A percentile compares a stretch with the other conserved stretches of the same genome.
Evolutionary conservation across 331 rosid genomes (phyloP).

Genomic region (Quercus tomentella): DNA sequence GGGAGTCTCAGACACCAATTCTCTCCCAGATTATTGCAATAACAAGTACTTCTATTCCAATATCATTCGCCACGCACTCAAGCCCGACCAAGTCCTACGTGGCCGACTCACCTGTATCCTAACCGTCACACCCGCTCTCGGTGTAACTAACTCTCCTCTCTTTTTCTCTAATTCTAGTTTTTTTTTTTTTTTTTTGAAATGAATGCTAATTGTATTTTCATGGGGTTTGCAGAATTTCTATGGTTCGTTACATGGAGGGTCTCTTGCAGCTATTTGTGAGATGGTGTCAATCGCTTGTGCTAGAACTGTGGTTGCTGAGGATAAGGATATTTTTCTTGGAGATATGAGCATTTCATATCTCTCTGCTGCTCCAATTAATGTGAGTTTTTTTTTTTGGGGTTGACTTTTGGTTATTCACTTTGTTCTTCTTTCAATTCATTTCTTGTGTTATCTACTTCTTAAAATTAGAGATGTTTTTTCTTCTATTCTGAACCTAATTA

Average conservation of each 20-base stretch:
- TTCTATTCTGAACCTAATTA: no score
- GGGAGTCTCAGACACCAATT: constrained; percentile 4
- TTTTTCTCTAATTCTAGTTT: background rate
- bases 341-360: constrained; percentile 76
- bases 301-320: constrained; percentile 58
- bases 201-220: constrained; percentile 3
- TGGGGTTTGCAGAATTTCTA: constrained; percentile 57
- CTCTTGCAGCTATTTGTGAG: constrained; percentile 61
- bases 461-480: no score
- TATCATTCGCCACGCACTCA: constrained; percentile 30
- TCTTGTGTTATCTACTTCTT: background rate
- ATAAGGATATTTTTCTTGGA: constrained; percentile 72
- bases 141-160: constrained; percentile 15
- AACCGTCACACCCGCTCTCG: constrained; percentile 37
- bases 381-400: constrained; percentile 28
- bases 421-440: background rate
- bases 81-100: constrained; percentile 26
- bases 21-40: constrained; percentile 39
- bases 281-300: constrained; percentile 62
- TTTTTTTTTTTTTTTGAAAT: background rate
- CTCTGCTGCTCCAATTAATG: constrained; percentile 55
- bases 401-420: background rate
- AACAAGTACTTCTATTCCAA: constrained; percentile 29
- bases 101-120: constrained; percentile 52
- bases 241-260: constrained; percentile 67